Evolutionary conservation across 176 grass and related monocot genomes (phyloP), one percentile per base, ranked within the genome.

Genomic region (Rhipidocladum racemiflorum): DNA sequence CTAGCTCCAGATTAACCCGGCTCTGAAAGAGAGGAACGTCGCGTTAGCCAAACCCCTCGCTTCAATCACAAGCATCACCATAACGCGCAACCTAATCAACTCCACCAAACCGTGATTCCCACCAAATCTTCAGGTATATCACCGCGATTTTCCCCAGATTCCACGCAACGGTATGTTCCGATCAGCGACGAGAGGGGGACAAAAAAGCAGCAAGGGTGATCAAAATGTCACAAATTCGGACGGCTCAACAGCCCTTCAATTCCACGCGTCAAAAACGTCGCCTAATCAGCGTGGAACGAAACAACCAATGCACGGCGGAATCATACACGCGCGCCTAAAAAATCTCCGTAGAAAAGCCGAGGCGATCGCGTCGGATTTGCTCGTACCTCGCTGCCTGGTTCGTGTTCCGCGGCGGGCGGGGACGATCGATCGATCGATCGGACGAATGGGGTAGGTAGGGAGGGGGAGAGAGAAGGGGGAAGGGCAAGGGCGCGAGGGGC

Each of bases 401-500:
- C 1, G 40, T 51, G 62, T 8, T 48, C 34, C 15, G 40, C 78
- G 79, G 50, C 66, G 65, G 59, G 59, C 46, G 51, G 46, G 39
- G 16, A 45, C 44, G 44, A 27, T 9, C 46, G 46, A 49, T 4
- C n/a, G 63, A 57, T 34, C 73, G 83, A 24, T 24, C 21, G 14
- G 39, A 34, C 13, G 23, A 25, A 50, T 27, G 35, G 57, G 5
- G 29, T 5, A 10, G 24, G 43, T 27, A 16, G 80, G 29, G 79
- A 46, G 25, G 60, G 69, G 23, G 81, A 54, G 32, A 69, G 70
- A 67, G 76, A 85, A 55, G 61, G 74, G 66, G 51, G 32, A 45
- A 59, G 81, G 24, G 5, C 60, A 60, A 63, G 43, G 69, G 45
- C 68, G 29, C 29, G 57, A 25, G 36, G 48, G 32, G 20, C 36